Base-by-base conservation (phyloP, 208 protist genomes). In the Acanthamoeba polyphaga region DNA sequence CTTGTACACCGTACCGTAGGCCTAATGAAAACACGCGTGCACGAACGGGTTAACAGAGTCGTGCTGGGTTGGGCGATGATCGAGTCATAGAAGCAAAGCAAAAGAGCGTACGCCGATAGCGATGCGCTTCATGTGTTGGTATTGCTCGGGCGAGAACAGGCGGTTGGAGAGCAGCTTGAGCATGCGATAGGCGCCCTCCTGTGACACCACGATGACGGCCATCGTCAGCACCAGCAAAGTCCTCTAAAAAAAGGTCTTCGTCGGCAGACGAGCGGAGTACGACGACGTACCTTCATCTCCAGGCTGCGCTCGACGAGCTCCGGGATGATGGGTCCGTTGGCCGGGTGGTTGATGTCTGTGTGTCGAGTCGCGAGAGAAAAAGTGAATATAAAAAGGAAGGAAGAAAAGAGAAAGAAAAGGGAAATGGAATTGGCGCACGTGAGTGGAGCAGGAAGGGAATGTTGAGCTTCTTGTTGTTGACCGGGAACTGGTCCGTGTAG, bases 1-100 rank as follows among this genome's bases (percentile, higher is more conserved):
- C 66, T 96, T 95, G 34, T 97, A 97, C 15, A 97, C 97, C 24
- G 95, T 97, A 27, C 97, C 97, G 85, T 96, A 97, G 4, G 96
- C 89, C 89, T 92, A 34, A 15, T 49, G 5, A 5, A 38, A 1
- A 3, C 38, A 3, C 38, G 38, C 3, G 38, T 38, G 38, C 38
- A 38, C 38, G 1, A 38, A 38, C 1, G 38, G 3, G 38, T 38
- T 38, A 38, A 38, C 38, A 38, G 38, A 38, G 38, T 38, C 38
- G 38, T 38, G 38, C 38, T 3, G 38, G 38, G 38, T 3, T 38
- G n/a, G n/a, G 58, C 22, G 58, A 17, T 12, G 58, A 27, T 12
- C 38, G 38, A 3, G 38, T 38, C 55, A 60, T 10, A 60, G 55
- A 13, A 6, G 32, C 5, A n/a, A n/a, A n/a, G n/a, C n/a, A n/a